Base-by-base conservation (phyloP, 306 rosid species). In the Medicago arabica region DNA sequence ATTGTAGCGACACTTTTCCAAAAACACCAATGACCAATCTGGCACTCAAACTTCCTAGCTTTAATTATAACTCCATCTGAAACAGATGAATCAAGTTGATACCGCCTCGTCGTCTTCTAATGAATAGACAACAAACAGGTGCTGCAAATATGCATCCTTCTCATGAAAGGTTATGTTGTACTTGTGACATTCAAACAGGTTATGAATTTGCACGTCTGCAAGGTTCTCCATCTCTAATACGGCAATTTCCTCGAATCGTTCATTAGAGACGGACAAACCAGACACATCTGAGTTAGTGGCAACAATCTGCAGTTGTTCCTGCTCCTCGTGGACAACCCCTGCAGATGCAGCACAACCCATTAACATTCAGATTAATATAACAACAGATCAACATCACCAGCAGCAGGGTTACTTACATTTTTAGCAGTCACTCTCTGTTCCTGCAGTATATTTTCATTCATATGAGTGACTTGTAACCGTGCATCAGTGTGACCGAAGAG, bases 1-100 rank as follows among this genome's bases (percentile, higher is more conserved):
- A 71, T 90, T 92, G 84, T 92, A 92, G 80, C 96, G 93, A 78
- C 91, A 90, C 89, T 92, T 87, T 74, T 92, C 97, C 43, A 81
- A 59, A 74, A 90, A 92, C 74, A 90, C 92, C 82, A 88, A 76
- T 92, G 97, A 82, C 97, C 90, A 80, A 92, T 90, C 87, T 92
- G 97, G 85, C 97, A 92, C 80, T 90, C 96, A 78, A 84, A 92
- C 76, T 90, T 92, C 17, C 96, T 96, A 74, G 90, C 93, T 78
- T 88, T 90, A 64, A 92, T 88, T 77, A 92, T 92, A 75, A 92
- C 97, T 62, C 97, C 97, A 76, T 90, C 97, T 54, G 93, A 93
- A 81, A 92, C 96, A 59, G 97, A 87, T 11, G 97, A 88, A 74
- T 96, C 97, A 66, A 92, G 89, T 15, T 94, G 89, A 63, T 90